A percentile compares a stretch with the other conserved stretches of the same genome.
These are phyloP conservation scores for Haematococcus lacustris DNA, from an alignment of 139 green algal species.

Conservation along the genomic window DNA sequence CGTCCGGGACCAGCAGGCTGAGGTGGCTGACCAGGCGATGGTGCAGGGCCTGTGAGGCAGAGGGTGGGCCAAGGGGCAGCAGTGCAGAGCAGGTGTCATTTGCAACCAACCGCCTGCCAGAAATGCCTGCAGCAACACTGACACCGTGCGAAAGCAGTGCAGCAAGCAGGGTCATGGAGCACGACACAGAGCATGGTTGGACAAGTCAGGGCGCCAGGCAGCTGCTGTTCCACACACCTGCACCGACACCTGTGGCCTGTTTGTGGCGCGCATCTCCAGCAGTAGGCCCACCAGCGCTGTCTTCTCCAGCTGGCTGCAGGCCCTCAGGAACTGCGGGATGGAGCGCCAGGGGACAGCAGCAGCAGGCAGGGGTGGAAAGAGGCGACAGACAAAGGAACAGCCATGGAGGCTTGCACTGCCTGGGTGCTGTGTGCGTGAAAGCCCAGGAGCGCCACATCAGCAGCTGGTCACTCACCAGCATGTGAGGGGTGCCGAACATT, in stretches of 20 bases:
- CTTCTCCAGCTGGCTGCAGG: slow-evolving; percentile 44
- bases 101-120: too few relatives aligned
- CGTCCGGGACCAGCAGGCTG: slow-evolving; percentile 15
- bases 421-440: not conserved
- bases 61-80: too few relatives aligned
- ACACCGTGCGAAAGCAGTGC: too few relatives aligned
- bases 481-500: slow-evolving; percentile 54
- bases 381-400: not conserved
- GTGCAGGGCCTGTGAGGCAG: slow-evolving; percentile 36
- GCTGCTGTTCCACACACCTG: too few relatives aligned
- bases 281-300: slow-evolving; percentile 59
- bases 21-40: slow-evolving; percentile 20
- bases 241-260: slow-evolving; percentile 28
- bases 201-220: too few relatives aligned
- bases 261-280: slow-evolving; percentile 56
- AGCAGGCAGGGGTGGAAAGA: too few relatives aligned
- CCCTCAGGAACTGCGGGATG: slow-evolving; percentile 37
- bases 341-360: not conserved
- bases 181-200: too few relatives aligned
- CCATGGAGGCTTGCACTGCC: not conserved
- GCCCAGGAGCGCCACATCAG: slow-evolving; percentile 41
- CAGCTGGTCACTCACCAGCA: too few relatives aligned
- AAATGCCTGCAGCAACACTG: too few relatives aligned
- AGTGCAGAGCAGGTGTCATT: too few relatives aligned
- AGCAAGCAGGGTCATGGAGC: too few relatives aligned